Evolutionary conservation across 192 early-diverging fungal genomes (phyloP).

Genomic region (Pecoramyces ruminantium): DNA sequence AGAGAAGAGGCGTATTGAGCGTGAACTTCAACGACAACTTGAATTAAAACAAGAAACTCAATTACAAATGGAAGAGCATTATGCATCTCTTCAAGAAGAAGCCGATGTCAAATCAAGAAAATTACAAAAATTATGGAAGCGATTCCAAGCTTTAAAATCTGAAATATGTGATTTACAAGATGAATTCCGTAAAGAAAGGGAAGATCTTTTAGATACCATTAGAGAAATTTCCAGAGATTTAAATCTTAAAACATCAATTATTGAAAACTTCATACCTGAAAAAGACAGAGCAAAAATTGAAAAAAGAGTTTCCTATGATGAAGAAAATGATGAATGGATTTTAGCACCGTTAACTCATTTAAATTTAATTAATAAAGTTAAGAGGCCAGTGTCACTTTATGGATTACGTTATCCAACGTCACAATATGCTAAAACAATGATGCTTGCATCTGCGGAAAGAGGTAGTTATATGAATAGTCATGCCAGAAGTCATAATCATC

Average conservation of each 20-base stretch:
- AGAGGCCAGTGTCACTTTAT: slow-evolving; percentile 14
- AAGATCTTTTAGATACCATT: slow-evolving; percentile 40
- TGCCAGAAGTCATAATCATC: slow-evolving; percentile 13
- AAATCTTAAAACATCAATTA: slow-evolving; percentile 26
- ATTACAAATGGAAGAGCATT: slow-evolving; percentile 39
- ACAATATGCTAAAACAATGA: slow-evolving; percentile 24
- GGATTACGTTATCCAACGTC: slow-evolving; percentile 21
- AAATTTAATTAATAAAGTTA: slow-evolving; percentile 17
- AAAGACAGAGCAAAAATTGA: slow-evolving; percentile 32
- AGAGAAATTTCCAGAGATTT: slow-evolving; percentile 36
- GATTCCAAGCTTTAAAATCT: slow-evolving; percentile 25
- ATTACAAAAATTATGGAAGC: slow-evolving; percentile 34
- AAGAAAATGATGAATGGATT: slow-evolving; percentile 32
- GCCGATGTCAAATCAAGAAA: slow-evolving; percentile 45
- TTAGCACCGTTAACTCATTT: slow-evolving; percentile 14
- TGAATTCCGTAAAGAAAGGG: slow-evolving; percentile 35
- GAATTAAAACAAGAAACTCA: slow-evolving; percentile 34
- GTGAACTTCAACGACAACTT: slow-evolving; percentile 23
- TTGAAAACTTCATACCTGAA: slow-evolving; percentile 37
- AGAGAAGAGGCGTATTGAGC: slow-evolving; percentile 22
- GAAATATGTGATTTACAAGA: slow-evolving; percentile 42
- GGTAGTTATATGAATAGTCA: background rate
- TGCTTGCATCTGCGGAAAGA: background rate
- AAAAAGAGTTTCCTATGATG: slow-evolving; percentile 22
- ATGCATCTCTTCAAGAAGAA: slow-evolving; percentile 42